Conservation (phyloP, 257 asterid species). For the Solanum ossicruentum region DNA sequence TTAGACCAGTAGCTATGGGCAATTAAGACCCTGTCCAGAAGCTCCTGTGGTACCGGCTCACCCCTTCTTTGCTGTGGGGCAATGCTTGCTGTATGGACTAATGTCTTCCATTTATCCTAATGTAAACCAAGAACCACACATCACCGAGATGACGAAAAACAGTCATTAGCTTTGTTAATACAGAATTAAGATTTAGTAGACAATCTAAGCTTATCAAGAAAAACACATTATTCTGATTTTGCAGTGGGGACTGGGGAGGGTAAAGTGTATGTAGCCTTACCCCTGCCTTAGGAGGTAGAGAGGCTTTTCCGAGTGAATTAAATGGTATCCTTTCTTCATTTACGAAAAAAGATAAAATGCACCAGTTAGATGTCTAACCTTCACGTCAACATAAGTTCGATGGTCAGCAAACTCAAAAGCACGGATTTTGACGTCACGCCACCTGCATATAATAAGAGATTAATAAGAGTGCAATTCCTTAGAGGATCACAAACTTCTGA, state of each 20-base stretch:
- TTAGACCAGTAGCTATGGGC: slow-evolving; percentile 74
- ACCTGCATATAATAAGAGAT: slow-evolving; percentile 34
- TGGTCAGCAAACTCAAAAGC: slow-evolving; percentile 90
- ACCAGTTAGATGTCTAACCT: slow-evolving; percentile 30
- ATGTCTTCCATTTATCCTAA: slow-evolving; percentile 93
- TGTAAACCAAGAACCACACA: neutral
- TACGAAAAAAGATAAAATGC: neutral
- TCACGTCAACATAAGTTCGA: slow-evolving; percentile 85
- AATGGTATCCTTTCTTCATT: neutral
- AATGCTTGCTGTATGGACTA: slow-evolving; percentile 88
- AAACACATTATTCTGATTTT: slow-evolving; percentile 17
- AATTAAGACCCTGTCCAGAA: slow-evolving; percentile 55
- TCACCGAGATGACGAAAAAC: neutral
- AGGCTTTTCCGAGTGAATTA: neutral
- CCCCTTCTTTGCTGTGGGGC: slow-evolving; percentile 90
- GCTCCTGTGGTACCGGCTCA: slow-evolving; percentile 87
- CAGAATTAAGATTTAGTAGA: neutral
- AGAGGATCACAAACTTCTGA: neutral
- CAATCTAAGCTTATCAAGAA: neutral
- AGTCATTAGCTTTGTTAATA: neutral
- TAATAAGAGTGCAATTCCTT: neutral
- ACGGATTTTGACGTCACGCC: slow-evolving; percentile 93
- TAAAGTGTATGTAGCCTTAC: no score
- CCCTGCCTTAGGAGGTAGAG: no score
- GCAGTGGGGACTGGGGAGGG: neutral